Conservation (phyloP, 257 asterid genomes). For the Prunella vulgaris region DNA sequence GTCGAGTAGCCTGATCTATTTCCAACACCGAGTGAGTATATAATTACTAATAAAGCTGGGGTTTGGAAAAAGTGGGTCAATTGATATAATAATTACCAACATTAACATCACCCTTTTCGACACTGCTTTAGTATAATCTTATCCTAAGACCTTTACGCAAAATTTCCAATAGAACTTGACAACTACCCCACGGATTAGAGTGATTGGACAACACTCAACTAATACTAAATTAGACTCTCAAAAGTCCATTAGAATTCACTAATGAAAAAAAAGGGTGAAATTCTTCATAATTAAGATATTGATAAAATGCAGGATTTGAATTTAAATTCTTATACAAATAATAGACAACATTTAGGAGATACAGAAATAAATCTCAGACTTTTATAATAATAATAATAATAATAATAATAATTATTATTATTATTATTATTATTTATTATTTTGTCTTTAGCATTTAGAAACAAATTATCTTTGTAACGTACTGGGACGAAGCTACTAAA, state of each 20-base stretch:
- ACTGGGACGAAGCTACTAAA: neutral
- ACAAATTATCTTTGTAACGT: neutral
- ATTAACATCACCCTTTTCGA: neutral
- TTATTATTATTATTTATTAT: too few species aligned
- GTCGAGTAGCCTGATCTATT: too few species aligned
- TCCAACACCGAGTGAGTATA: too few species aligned
- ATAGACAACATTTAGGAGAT: neutral
- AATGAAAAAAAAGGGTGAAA: neutral
- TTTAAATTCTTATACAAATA: too few species aligned
- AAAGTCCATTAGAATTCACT: neutral
- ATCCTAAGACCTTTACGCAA: conserved; percentile 14
- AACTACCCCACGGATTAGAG: conserved; percentile 4
- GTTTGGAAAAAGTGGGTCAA: too few species aligned
- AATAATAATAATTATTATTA: too few species aligned
- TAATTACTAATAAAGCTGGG: too few species aligned
- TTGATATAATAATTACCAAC: neutral
- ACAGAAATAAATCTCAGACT: too few species aligned
- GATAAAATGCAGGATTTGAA: neutral
- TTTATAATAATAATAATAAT: too few species aligned
- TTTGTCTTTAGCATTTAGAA: too few species aligned
- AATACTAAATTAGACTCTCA: conserved; percentile 27
- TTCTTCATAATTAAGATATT: too few species aligned
- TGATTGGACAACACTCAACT: conserved; percentile 58
- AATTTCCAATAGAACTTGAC: conserved; percentile 31
- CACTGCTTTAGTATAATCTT: neutral